These are phyloP conservation scores for Picea sitchensis DNA, from an alignment of 75 land plant species.

Conservation along the genomic window DNA sequence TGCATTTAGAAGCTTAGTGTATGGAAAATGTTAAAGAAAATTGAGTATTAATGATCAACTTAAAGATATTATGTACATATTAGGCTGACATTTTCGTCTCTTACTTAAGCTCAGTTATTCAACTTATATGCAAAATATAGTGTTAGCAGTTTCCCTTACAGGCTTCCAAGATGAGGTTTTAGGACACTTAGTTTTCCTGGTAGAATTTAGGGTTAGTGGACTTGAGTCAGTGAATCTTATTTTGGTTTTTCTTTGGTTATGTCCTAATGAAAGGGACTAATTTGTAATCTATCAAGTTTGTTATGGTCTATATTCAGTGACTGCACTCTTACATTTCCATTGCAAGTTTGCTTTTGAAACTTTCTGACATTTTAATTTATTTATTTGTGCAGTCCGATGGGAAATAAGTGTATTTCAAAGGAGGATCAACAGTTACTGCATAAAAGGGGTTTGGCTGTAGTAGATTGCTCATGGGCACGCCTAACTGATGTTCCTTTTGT, in stretches of 20 bases:
- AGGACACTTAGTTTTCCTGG: background rate
- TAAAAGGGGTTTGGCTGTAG: constrained; percentile 84
- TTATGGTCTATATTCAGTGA: background rate
- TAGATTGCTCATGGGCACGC: constrained; percentile 97
- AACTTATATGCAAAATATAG: background rate
- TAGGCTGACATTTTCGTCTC: background rate
- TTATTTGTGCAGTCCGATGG: constrained; percentile 75
- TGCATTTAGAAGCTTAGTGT: background rate
- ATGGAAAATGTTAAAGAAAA: background rate
- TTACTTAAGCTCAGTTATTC: background rate
- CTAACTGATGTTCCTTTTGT: constrained; percentile 86
- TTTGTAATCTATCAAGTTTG: background rate
- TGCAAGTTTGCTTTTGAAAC: too few species aligned
- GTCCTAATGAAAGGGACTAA: background rate
- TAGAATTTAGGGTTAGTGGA: background rate
- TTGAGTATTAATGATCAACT: background rate
- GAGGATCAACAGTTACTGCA: constrained; percentile 68
- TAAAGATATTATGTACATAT: background rate
- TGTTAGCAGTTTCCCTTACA: background rate
- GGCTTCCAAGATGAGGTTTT: background rate
- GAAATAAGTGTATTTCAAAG: constrained; percentile 79
- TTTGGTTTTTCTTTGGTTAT: background rate
- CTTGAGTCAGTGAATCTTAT: background rate
- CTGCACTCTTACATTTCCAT: too few species aligned
- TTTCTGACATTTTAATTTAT: background rate